Base-by-base conservation (phyloP, 1,284 basidiomycete genomes). In the Ustilago hordei region DNA sequence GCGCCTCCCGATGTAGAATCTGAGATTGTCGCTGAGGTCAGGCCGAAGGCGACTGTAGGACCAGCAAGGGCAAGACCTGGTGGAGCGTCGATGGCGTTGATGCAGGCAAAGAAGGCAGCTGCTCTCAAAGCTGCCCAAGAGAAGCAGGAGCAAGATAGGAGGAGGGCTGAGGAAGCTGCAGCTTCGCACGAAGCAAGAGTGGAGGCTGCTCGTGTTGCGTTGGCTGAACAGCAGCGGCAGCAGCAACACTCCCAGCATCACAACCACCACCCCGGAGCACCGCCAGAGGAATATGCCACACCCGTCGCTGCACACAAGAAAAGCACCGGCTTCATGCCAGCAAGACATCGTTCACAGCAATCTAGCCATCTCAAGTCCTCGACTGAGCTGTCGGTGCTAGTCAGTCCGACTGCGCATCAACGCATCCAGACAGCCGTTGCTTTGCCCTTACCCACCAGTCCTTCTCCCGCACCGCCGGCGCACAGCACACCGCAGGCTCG, bases 51-150 rank as follows among this genome's bases (percentile, higher is more conserved):
- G 0, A 31, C 58, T 7, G 59, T 55, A n/a, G 71, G 52, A 3
- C 74, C 74, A 4, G 69, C 65, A 0, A 50, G 70, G 6, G 62
- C 58, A 2, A 62, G 69, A 12, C 72, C 77, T 0, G 77, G 73
- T 9, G 81, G 81, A 6, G 75, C 84, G 0, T 82, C 81, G 0
- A 69, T 72, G 45, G 82, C 84, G 7, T 60, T 85, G 31, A 64
- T 85, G 11, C 83, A 83, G 19, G 84, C 84, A 15, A 85, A 85
- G 64, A 73, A 77, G 36, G 84, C 83, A 0, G 84, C 84, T 8
- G 63, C 79, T 3, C 31, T 62, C 15, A 77, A 77, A 59, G 76
- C 80, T 43, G 65, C 74, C 4, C 63, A 73, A 50, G 79, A 81
- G 52, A 52, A 60, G 15, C 65, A 73, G 53, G 79, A 81, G 52